phyloP scores from a whole-genome alignment of 176 grass and related monocot genomes.

The Dactylis glomerata region DNA sequence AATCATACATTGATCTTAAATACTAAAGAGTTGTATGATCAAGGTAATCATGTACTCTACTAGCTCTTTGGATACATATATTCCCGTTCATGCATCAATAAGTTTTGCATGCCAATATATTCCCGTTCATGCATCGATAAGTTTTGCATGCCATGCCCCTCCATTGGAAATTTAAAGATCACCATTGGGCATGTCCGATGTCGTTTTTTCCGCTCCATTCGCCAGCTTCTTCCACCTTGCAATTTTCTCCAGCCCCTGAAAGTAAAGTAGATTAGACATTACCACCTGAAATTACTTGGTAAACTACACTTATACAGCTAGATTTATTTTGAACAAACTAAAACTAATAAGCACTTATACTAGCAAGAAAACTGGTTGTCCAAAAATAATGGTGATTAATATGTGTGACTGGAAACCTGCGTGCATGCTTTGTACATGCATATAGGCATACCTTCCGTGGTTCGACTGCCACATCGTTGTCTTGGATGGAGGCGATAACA shows the following conservation, averaged over 20 bases:
- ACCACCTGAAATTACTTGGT: not conserved
- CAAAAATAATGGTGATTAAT: not conserved
- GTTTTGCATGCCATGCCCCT: not conserved
- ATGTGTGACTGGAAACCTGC: too few species aligned
- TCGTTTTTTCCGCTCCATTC: not conserved
- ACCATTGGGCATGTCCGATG: not conserved
- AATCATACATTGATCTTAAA: not conserved
- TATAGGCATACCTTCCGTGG: conserved; percentile 25
- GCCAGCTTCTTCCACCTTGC: conserved; percentile 35
- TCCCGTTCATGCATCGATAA: not conserved
- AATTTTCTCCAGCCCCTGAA: conserved; percentile 41
- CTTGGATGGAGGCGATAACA: conserved; percentile 16
- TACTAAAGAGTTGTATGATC: not conserved
- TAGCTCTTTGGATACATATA: not conserved
- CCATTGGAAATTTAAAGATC: not conserved
- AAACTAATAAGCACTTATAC: not conserved
- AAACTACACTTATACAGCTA: not conserved
- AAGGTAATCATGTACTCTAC: not conserved
- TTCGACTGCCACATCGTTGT: conserved; percentile 47
- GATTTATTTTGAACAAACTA: not conserved
- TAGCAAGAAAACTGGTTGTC: not conserved
- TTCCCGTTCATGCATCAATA: not conserved
- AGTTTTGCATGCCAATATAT: not conserved
- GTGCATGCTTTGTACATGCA: not conserved
- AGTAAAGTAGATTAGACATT: too few species aligned